Conservation (phyloP, 1,284 basidiomycete species). For the Pholiota adiposa region DNA sequence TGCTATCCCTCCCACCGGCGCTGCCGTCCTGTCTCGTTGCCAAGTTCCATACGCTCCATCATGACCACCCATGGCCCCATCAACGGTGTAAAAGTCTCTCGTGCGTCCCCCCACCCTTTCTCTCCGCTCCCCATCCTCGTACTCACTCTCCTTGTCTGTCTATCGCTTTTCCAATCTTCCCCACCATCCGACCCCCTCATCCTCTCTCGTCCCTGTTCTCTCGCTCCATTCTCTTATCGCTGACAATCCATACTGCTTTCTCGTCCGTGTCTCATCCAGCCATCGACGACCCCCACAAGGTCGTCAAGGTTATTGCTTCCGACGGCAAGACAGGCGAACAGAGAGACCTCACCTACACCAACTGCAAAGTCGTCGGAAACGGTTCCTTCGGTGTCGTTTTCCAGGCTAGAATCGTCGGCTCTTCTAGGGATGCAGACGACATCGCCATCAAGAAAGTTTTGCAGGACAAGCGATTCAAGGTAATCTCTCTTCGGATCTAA, state of each 20-base stretch:
- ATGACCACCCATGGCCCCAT: constrained; percentile 84
- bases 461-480: constrained; percentile 99
- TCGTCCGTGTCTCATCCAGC: constrained; percentile 43
- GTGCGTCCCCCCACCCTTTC: constrained; percentile 55
- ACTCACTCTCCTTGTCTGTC: constrained; percentile 19
- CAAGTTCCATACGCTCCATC: constrained; percentile 22
- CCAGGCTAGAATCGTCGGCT: constrained; percentile 76
- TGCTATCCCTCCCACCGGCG: constrained; percentile 17
- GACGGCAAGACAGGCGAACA: constrained; percentile 94
- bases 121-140: constrained; percentile 37
- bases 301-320: constrained; percentile 93
- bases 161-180: constrained; percentile 35
- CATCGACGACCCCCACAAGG: constrained; percentile 93
- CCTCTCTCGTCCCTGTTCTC: constrained; percentile 16
- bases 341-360: constrained; percentile 91
- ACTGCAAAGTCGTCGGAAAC: constrained; percentile 98
- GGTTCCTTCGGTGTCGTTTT: constrained; percentile 99
- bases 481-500: constrained; percentile 41
- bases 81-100: constrained; percentile 89
- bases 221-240: constrained; percentile 32
- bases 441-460: constrained; percentile 99
- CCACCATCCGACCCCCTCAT: constrained; percentile 15
- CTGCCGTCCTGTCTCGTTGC: constrained; percentile 23
- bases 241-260: constrained; percentile 36
- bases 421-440: constrained; percentile 72